Evolutionary conservation across 805 yeast genomes (phyloP).

Genomic region (Pichia nanzhaoensis): DNA sequence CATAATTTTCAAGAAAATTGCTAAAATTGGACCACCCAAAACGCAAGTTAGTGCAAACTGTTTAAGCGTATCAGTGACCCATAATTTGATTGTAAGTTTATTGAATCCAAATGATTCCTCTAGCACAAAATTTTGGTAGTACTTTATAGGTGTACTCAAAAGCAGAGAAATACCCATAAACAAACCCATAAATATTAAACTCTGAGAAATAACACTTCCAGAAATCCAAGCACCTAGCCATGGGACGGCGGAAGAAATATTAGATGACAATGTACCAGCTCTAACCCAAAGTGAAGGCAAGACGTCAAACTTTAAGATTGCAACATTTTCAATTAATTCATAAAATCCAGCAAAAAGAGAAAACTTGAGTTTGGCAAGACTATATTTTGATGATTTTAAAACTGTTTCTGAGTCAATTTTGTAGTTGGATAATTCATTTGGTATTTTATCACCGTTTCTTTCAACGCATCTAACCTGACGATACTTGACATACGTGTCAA

Average conservation of each 20-base stretch:
- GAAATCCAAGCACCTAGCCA: slow-evolving; percentile 22
- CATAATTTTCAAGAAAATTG: slow-evolving; percentile 73
- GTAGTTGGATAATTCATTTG: slow-evolving; percentile 52
- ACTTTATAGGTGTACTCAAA: slow-evolving; percentile 58
- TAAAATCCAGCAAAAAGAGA: slow-evolving; percentile 48
- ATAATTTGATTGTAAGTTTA: slow-evolving; percentile 66
- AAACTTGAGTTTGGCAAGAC: slow-evolving; percentile 71
- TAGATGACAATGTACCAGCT: slow-evolving; percentile 18
- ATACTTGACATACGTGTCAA: slow-evolving; percentile 64
- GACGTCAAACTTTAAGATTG: slow-evolving; percentile 51
- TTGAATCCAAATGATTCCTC: slow-evolving; percentile 94
- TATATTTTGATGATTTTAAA: slow-evolving; percentile 68
- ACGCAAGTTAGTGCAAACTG: slow-evolving; percentile 43
- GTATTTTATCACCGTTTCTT: slow-evolving; percentile 43
- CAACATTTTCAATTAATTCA: slow-evolving; percentile 48
- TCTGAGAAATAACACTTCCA: slow-evolving; percentile 59
- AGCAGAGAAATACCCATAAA: slow-evolving; percentile 46
- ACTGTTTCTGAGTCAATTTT: slow-evolving; percentile 63
- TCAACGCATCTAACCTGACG: slow-evolving; percentile 68
- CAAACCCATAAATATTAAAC: slow-evolving; percentile 55
- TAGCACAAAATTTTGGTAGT: slow-evolving; percentile 76
- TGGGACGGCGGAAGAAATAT: slow-evolving; percentile 21
- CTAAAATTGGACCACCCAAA: slow-evolving; percentile 67
- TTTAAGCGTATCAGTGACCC: slow-evolving; percentile 70
- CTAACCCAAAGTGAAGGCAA: slow-evolving; percentile 56